Evolutionary conservation across 352 stramenopile species (phyloP).

Genomic region (Phytophthora idaei): DNA sequence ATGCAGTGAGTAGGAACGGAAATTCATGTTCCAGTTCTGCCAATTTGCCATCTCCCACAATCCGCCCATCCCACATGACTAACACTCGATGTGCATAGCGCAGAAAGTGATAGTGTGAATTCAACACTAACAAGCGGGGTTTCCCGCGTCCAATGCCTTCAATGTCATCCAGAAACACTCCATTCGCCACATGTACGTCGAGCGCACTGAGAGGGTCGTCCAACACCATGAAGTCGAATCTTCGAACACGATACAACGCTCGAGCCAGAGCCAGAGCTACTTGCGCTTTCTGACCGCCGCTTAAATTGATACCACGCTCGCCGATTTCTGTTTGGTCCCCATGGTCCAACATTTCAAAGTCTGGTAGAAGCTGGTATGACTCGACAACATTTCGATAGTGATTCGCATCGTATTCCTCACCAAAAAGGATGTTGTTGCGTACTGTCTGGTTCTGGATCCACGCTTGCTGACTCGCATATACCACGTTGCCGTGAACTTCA

Average conservation of each 20-base stretch:
- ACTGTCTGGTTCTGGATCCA: neutral
- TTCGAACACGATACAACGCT: slow-evolving; percentile 61
- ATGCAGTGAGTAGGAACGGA: slow-evolving; percentile 18
- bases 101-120: slow-evolving; percentile 92
- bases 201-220: slow-evolving; percentile 71
- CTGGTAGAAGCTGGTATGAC: neutral
- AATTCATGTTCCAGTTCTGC: slow-evolving; percentile 57
- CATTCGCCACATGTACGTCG: slow-evolving; percentile 92
- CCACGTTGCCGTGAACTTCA: neutral
- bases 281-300: too few relatives aligned
- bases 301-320: neutral
- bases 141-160: slow-evolving; percentile 49
- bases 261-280: slow-evolving; percentile 25
- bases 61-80: slow-evolving; percentile 73
- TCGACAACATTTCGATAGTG: neutral
- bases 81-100: slow-evolving; percentile 62
- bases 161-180: slow-evolving; percentile 92
- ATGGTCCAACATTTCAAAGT: neutral
- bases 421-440: neutral
- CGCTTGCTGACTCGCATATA: neutral
- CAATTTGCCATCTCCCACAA: slow-evolving; percentile 84
- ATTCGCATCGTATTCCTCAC: neutral
- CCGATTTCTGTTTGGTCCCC: neutral
- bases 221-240: slow-evolving; percentile 58
- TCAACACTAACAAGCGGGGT: slow-evolving; percentile 92